phyloP scores from a whole-genome alignment of 139 green algal species.

The Mesotaenium endlicherianum region DNA sequence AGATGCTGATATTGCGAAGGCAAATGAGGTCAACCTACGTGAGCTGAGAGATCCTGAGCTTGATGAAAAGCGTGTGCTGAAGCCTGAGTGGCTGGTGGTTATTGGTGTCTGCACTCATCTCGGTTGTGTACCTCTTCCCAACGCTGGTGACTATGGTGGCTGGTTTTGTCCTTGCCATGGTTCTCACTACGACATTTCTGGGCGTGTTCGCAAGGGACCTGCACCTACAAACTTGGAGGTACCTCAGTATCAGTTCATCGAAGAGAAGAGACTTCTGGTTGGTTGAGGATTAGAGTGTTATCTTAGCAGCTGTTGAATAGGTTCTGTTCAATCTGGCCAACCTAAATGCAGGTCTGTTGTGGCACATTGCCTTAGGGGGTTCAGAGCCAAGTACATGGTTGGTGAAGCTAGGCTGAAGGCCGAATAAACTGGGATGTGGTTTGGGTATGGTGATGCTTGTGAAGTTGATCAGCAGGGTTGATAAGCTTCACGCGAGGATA shows the following conservation, averaged over 20 bases:
- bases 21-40: constrained; percentile 68
- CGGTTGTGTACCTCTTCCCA: constrained; percentile 94
- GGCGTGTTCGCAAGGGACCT: constrained; percentile 92
- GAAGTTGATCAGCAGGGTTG: too few relatives aligned
- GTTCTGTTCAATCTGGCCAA: too few relatives aligned
- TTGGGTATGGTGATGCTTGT: too few relatives aligned
- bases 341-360: too few relatives aligned
- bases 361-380: too few relatives aligned
- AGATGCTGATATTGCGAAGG: constrained; percentile 75
- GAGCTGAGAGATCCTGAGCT: constrained; percentile 86
- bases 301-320: too few relatives aligned
- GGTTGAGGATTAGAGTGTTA: constrained; percentile 67
- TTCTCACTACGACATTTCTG: constrained; percentile 94
- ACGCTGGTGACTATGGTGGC: constrained; percentile 94
- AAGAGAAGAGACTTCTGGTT: constrained; percentile 71
- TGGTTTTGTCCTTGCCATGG: constrained; percentile 97
- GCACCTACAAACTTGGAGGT: constrained; percentile 98
- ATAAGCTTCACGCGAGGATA: too few relatives aligned
- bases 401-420: too few relatives aligned
- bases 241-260: constrained; percentile 77
- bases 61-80: constrained; percentile 27
- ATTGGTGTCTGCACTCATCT: constrained; percentile 98
- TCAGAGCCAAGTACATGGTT: too few relatives aligned
- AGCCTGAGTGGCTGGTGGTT: constrained; percentile 92
- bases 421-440: too few relatives aligned